Percentiles rank a stretch among this genome's conserved stretches.
Conservation (phyloP, 352 stramenopile genomes). For the Phytopythium aichiense region DNA sequence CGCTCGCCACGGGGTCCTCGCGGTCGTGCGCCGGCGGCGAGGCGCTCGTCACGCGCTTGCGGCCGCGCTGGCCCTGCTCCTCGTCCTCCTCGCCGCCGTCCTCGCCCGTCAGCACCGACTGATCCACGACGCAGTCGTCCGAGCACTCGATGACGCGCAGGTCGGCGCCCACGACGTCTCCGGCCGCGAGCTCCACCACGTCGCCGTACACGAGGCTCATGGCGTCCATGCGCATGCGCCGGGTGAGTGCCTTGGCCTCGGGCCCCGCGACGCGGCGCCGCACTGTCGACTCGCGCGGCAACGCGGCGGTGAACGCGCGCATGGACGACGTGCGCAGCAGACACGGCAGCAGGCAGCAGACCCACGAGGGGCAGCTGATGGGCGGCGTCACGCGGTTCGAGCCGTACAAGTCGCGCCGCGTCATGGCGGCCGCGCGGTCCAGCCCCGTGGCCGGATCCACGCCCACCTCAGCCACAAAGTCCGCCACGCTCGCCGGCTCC, state of each 20-base stretch:
- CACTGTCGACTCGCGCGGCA: slow-evolving; percentile 90
- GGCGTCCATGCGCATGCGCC: slow-evolving; percentile 89
- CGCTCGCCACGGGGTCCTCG: slow-evolving; percentile 31
- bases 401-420: slow-evolving; percentile 59
- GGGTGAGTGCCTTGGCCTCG: slow-evolving; percentile 29
- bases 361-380: slow-evolving; percentile 91
- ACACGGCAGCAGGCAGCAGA: slow-evolving; percentile 93
- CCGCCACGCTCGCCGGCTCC: slow-evolving; percentile 26
- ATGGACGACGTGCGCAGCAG: slow-evolving; percentile 90
- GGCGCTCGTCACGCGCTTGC: slow-evolving; percentile 31
- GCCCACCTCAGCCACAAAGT: slow-evolving; percentile 62
- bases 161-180: slow-evolving; percentile 90
- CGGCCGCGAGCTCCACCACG: slow-evolving; percentile 87
- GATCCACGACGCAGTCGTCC: slow-evolving; percentile 68
- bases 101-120: slow-evolving; percentile 36
- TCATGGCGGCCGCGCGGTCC: slow-evolving; percentile 71
- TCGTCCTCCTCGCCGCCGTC: slow-evolving; percentile 26
- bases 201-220: slow-evolving; percentile 89
- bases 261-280: slow-evolving; percentile 30
- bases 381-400: slow-evolving; percentile 90
- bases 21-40: slow-evolving; percentile 18
- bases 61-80: slow-evolving; percentile 9
- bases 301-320: slow-evolving; percentile 80
- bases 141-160: slow-evolving; percentile 78
- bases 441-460: slow-evolving; percentile 56